Base-by-base conservation (phyloP, 306 rosid genomes). In the Cucurbita ficifolia region DNA sequence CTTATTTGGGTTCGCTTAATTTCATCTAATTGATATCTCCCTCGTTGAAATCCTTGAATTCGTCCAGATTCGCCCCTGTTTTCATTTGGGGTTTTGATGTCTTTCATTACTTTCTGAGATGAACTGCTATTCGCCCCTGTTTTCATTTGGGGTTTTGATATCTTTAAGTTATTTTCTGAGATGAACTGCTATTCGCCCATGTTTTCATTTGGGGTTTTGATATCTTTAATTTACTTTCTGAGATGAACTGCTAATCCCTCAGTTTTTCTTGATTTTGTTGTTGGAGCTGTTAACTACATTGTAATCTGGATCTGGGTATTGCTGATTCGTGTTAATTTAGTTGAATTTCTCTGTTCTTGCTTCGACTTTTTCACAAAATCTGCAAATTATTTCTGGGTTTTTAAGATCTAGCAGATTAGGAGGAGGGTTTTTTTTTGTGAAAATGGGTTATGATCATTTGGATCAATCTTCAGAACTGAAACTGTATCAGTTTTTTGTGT, bases 401-500 rank as follows among this genome's bases (percentile, higher is more conserved):
- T 38, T 45, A 8, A 69, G 73, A 69, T 69, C 73, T 69, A 69
- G 52, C 64, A 51, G 72, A 59, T 60, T 74, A 13, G 53, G 14
- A 13, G 53, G 14, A 64, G 80, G 74, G 76, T 4, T n/a, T 63
- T 7, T 4, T n/a, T 63, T 7, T 38, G 24, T 55, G 3, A 22
- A 45, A 4, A 85, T 85, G 86, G 77, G 81, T 61, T 77, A 78
- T 21, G 76, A 64, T 33, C 73, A 77, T 76, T 77, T 79, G 54
- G 76, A 79, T 50, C 65, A 79, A 38, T 71, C 86, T 40, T 70
- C 82, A 18, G 81, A 75, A 18, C 64, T 87, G 52, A 89, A 85
- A 72, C 71, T 83, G 0, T 87, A 89, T 71, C 67, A 89, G 57
- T 85, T 89, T 7, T 84, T 89, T 68, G 79, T 92, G 12, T 89